Evolutionary conservation across 139 green algal species (phyloP), one percentile per base, ranked within the genome.

Genomic region (Limnomonas spitsbergensis): DNA sequence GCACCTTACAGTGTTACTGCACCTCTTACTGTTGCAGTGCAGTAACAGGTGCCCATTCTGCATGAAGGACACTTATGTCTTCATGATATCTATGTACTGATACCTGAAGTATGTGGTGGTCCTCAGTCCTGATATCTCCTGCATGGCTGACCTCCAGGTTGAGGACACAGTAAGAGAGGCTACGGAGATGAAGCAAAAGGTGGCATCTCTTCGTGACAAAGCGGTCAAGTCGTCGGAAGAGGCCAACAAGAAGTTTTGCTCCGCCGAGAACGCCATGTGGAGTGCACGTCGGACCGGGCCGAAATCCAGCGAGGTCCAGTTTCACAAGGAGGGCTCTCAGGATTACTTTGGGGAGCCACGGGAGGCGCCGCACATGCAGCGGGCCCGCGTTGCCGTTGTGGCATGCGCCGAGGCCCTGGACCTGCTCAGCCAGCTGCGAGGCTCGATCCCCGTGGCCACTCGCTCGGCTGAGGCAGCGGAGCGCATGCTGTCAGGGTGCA

Each of bases 401-500:
- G 56, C 56, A 36, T 70, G 56, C 56, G 29, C 27, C 29, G 56
- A 70, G 24, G 56, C 56, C 14, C 56, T 70, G 56, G n/a, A 70
- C 4, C 7, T 70, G 14, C 29, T 70, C 7, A 20, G 14, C 9
- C 56, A 35, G 4, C 9, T 70, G n/a, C 56, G 56, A 7, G 7
- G 9, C 56, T 70, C 56, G 7, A 70, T 70, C 56, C 56, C 56
- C 4, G 14, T 32, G 4, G 56, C 56, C 4, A 4, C 29, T 7
- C 56, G 56, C 14, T 70, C 56, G 27, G 27, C 56, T 9, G 56
- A 70, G 56, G 56, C 56, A 37, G 56, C 56, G 29, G 56, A 70
- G 7, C 56, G 56, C 56, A 70, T 70, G 56, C 56, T 70, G 6
- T 7, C 24, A 9, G 56, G 14, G n/a, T 70, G 56, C 56, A 24